phyloP scores from a whole-genome alignment of 108 stramenopile species.

The Nannochloropsis salina region DNA sequence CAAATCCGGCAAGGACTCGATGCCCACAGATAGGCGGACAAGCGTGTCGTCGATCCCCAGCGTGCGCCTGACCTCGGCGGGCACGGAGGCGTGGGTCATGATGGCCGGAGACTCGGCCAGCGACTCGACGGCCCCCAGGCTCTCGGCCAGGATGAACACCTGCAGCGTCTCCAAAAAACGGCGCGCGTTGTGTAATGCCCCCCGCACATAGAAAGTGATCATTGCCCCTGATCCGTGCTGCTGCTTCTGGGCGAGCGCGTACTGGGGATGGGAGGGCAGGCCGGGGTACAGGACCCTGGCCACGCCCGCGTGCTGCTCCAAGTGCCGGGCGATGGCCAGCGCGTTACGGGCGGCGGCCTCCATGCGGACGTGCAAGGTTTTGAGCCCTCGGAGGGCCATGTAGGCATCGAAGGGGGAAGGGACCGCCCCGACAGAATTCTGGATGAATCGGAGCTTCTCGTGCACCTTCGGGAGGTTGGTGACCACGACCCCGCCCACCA shows the following conservation, averaged over 20 bases:
- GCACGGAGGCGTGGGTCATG: slow-evolving; percentile 80
- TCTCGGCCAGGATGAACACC: slow-evolving; percentile 71
- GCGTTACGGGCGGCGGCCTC: slow-evolving; percentile 63
- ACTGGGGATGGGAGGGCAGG: slow-evolving; percentile 70
- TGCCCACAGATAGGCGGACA: slow-evolving; percentile 75
- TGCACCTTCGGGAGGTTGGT: slow-evolving; percentile 61
- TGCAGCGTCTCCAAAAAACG: slow-evolving; percentile 68
- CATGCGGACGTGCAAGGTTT: slow-evolving; percentile 80
- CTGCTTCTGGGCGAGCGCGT: slow-evolving; percentile 67
- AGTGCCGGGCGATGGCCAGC: slow-evolving; percentile 61
- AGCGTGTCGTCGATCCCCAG: slow-evolving; percentile 73
- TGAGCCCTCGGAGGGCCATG: slow-evolving; percentile 74
- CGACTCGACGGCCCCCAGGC: slow-evolving; percentile 91
- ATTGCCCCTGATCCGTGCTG: slow-evolving; percentile 75
- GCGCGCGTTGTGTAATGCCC: slow-evolving; percentile 63
- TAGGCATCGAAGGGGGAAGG: slow-evolving; percentile 81
- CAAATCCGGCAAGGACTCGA: slow-evolving; percentile 74
- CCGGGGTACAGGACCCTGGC: slow-evolving; percentile 78
- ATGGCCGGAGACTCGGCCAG: slow-evolving; percentile 82
- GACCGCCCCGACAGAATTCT: slow-evolving; percentile 83
- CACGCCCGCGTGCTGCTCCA: slow-evolving; percentile 62
- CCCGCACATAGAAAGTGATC: slow-evolving; percentile 76
- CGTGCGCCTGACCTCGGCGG: slow-evolving; percentile 65
- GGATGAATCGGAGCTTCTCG: slow-evolving; percentile 65
- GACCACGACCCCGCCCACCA: slow-evolving; percentile 73